Evolutionary conservation across 2,329 filamentous ascomycete species (phyloP).

Genomic region (Nemania sp.): DNA sequence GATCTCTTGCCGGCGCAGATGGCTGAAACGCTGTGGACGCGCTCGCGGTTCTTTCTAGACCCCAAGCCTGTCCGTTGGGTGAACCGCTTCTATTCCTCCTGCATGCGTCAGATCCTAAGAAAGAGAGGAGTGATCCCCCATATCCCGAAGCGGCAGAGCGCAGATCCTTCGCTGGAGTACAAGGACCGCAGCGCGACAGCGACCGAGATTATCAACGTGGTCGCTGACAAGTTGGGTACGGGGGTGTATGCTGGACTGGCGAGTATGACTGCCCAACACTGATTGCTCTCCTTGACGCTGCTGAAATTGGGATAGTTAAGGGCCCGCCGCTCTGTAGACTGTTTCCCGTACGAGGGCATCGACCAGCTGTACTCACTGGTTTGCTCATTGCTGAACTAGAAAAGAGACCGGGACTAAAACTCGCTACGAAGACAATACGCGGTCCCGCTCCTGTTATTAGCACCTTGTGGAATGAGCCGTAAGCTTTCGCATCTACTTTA

Average conservation of each 20-base stretch:
- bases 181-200: neutral
- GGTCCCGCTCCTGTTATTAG: neutral
- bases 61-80: constrained; percentile 2
- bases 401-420: neutral
- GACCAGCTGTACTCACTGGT: neutral
- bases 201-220: constrained; percentile 5
- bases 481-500: neutral
- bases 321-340: neutral
- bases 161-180: neutral
- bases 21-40: neutral
- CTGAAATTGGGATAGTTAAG: neutral
- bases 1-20: neutral
- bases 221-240: neutral
- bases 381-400: neutral
- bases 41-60: neutral
- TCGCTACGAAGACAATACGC: neutral
- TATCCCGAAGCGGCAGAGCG: too few species aligned
- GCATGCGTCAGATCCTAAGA: neutral
- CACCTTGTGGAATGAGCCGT: neutral
- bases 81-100: constrained; percentile 11
- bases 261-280: neutral
- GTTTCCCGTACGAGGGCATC: neutral
- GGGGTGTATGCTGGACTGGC: constrained; percentile 5
- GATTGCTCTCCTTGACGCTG: neutral
- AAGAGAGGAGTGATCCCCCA: neutral